Base-by-base conservation (phyloP, 1,284 basidiomycete species). In the Hemileccinum hortonii region DNA sequence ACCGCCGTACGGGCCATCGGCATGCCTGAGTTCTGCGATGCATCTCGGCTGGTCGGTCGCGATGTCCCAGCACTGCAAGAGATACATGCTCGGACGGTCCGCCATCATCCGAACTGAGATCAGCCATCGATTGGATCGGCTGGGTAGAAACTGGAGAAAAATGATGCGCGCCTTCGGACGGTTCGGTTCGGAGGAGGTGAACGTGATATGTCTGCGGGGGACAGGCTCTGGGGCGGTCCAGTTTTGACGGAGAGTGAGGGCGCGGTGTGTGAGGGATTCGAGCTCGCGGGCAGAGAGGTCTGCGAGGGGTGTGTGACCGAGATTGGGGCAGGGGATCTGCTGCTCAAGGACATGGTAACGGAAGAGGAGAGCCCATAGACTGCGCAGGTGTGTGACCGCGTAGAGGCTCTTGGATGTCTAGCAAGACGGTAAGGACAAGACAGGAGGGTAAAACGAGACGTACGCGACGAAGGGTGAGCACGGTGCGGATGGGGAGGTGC, bases 21-120 rank as follows among this genome's bases (percentile, higher is more conserved):
- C 51, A 16, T 66, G 65, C 12, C 61, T 50, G 46, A 66, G 69
- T 18, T 63, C 57, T 1, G 77, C 78, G 32, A 78, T 58, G 56
- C 74, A 78, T 9, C 43, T 52, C 0, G 75, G 71, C 24, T 43
- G 22, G 7, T 47, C 33, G 3, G 18, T 0, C 0, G 54, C 41
- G 7, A 79, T 43, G 54, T 84, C 80, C 83, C 83, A 85, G 51
- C 81, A 82, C 46, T 79, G 76, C 33, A 84, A 49, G 9, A 63
- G 65, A 38, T 73, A 77, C n/a, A 59, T 44, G 14, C 62, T 50
- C 21, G 47, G 62, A 8, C 33, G 53, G n/a, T n/a, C n/a, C n/a
- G 45, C 60, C 18, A 58, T 64, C 62, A 65, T 64, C 18, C 64
- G 67, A 24, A 82, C 62, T 0, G 77, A 78, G 24, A 85, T 58